Evolutionary conservation across 2,329 filamentous ascomycete species (phyloP), one percentile per base, ranked within the genome.

Genomic region (Monosporascus sp.): DNA sequence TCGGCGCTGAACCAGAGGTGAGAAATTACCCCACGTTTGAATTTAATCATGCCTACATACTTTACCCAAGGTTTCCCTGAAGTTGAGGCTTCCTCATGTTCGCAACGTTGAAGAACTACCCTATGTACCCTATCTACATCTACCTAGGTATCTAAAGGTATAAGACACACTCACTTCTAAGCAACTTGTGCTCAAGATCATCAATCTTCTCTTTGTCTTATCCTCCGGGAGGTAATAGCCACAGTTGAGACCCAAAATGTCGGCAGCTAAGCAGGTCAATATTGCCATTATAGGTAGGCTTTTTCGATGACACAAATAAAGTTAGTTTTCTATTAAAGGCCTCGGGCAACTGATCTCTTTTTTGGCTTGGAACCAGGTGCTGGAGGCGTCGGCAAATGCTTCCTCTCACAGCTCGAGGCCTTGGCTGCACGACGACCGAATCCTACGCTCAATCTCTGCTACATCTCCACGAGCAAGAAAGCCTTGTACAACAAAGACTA

Each of bases 361-460:
- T 52, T 52, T 57, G 37, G 37, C 55, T 52, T 24, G 18, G 53
- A 15, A 62, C 59, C 66, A 95, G 92, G 94, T 67, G 89, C 88
- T 64, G 94, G 94, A 62, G 93, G 93, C 60, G 94, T 97, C 57
- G 94, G 94, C 66, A 92, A 92, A 73, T 85, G 84, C 74, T 97
- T 97, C 78, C 83, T 97, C 58, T 78, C 79, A 61, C 94, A 97
- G 73, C 84, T 97, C 54, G 77, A 87, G 59, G 69, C 75, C 56
- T 81, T 94, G 55, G 78, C 83, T 49, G 76, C 80, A 58, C 83
- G 87, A 57, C 84, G 85, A 39, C 82, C 87, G 43, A 80, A 83
- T 7, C 84, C 83, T 50, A 84, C 86, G 70, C 80, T 96, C 54
- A 85, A 81, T 54, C 84, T 97, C 51, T 83, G 92, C 76, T 89